Conservation (phyloP, 2,329 filamentous ascomycete species). For the Penicillium crustosum region DNA sequence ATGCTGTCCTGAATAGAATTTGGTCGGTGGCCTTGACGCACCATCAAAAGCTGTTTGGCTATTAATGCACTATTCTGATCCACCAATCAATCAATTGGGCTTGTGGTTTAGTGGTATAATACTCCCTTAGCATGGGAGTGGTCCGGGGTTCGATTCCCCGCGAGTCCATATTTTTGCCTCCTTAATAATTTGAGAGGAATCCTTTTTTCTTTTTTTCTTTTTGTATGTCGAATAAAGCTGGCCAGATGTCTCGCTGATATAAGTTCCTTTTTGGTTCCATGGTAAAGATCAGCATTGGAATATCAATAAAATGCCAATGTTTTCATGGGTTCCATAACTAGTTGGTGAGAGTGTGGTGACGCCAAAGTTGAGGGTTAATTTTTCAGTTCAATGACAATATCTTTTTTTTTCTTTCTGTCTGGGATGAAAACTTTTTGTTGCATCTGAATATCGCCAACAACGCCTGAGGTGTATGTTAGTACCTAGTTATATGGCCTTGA, state of each 20-base stretch:
- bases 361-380: too few relatives aligned
- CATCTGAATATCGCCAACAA: background rate
- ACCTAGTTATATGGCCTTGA: background rate
- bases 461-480: too few relatives aligned
- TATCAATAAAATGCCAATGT: too few relatives aligned
- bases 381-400: background rate
- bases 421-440: background rate
- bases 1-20: background rate
- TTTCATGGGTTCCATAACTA: too few relatives aligned
- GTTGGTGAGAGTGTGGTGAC: too few relatives aligned
- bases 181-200: background rate
- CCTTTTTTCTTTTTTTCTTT: background rate
- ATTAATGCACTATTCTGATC: background rate
- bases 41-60: background rate
- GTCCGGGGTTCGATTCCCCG: slow-evolving; percentile 52
- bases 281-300: too few relatives aligned
- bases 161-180: slow-evolving; percentile 36
- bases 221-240: background rate
- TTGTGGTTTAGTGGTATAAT: slow-evolving; percentile 52
- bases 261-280: too few relatives aligned
- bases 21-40: background rate
- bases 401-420: background rate
- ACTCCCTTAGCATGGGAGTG: slow-evolving; percentile 51
- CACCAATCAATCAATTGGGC: slow-evolving; percentile 20
- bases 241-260: too few relatives aligned